Base-by-base conservation (phyloP, 2,329 filamentous ascomycete species). In the Talaromyces rugulosus region DNA sequence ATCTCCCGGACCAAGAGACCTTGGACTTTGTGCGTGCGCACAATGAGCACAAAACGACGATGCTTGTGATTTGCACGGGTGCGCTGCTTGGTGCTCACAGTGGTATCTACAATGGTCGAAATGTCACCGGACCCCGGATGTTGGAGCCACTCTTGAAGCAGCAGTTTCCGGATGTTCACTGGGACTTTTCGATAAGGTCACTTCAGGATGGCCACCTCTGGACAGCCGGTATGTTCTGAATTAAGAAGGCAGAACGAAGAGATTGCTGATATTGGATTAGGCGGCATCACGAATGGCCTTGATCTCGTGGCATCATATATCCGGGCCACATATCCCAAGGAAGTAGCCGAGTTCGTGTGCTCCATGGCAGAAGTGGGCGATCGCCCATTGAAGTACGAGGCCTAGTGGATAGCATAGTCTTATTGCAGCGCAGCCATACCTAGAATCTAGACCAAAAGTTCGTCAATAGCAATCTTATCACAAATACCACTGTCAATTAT, bases 1-100 rank as follows among this genome's bases (percentile, higher is more conserved):
- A 60, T 4, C 62, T 70, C 0, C 74, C 74, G 0, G 62, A 66
- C 1, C 67, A 71, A 12, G 68, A 69, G 34, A 70, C 69, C 23
- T 55, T 70, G 4, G 66, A 69, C 1, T 78, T 76, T 58, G 62
- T 78, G 16, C 67, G 69, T 14, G 62, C 59, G 8, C 77, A 78
- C 65, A 63, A 74, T 12, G 67, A 66, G 6, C 66, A 58, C 50
- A 68, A 67, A 23, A 68, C 63, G 31, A 71, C 65, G 0, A 67
- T 72, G 14, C 47, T 74, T 36, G 64, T 65, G 16, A 63, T 74
- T 9, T 74, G 71, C 53, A 73, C 70, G 0, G 70, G 68, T 3
- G 60, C 65, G 1, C 60, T 66, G 34, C 55, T 71, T 4, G 58
- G 65, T 1, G 71, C 65, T 8, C 64, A 70, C 34, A 64, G 70